Evolutionary conservation across 192 early-diverging fungal species (phyloP).

Genomic region (Gigaspora rosea): DNA sequence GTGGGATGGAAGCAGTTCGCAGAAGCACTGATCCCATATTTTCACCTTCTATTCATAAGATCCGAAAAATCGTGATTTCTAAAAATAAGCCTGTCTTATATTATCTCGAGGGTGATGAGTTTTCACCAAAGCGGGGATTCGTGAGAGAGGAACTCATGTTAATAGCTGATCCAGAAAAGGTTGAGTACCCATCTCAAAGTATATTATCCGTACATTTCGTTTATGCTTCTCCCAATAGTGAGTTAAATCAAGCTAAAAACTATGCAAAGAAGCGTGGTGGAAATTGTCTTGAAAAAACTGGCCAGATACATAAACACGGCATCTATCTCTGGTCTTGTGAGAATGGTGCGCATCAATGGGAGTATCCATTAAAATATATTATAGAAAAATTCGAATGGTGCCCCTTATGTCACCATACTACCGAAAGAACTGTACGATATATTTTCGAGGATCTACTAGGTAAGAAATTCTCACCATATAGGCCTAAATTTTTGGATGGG

Average conservation of each 20-base stretch:
- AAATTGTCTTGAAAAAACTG: not conserved
- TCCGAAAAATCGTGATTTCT: no score
- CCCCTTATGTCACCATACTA: not conserved
- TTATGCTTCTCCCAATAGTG: no score
- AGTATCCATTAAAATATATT: not conserved
- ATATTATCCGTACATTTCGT: conserved; percentile 1
- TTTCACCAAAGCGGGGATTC: conserved; percentile 13
- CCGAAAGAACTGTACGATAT: not conserved
- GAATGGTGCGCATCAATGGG: conserved; percentile 3
- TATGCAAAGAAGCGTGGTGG: not conserved
- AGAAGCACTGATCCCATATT: no score
- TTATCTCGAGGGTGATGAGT: no score
- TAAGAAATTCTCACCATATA: conserved; percentile 8
- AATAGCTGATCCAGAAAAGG: no score
- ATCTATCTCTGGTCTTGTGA: conserved; percentile 18
- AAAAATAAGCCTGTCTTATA: no score
- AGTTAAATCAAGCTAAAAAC: no score
- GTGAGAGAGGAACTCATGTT: conserved; percentile 1
- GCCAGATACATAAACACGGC: not conserved
- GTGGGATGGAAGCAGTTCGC: no score
- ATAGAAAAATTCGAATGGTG: conserved; percentile 5
- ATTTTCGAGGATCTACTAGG: conserved; percentile 17
- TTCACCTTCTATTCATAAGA: no score
- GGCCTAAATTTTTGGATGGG: not conserved
- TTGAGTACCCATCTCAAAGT: no score